Evolutionary conservation across 1,284 basidiomycete genomes (phyloP).

Genomic region (Malassezia brasiliensis): DNA sequence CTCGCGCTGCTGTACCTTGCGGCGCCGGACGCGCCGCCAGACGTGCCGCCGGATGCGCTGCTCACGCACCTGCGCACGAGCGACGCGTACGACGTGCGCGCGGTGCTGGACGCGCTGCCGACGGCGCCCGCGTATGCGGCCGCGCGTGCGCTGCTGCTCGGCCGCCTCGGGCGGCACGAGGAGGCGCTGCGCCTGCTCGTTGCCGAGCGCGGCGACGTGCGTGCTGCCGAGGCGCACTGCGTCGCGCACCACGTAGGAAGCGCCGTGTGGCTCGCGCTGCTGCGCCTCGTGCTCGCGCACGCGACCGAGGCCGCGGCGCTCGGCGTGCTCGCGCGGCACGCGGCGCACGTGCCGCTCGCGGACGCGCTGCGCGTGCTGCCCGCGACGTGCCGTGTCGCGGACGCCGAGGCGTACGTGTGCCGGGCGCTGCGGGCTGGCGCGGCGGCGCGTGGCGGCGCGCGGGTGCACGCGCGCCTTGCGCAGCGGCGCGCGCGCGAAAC

Average conservation of each 20-base stretch:
- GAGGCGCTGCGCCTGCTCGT: constrained; percentile 87
- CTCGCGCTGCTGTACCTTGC: constrained; percentile 71
- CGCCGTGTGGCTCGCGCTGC: constrained; percentile 68
- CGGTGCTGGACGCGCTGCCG: constrained; percentile 62
- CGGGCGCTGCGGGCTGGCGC: constrained; percentile 24
- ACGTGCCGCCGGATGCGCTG: constrained; percentile 54
- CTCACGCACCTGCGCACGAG: constrained; percentile 68
- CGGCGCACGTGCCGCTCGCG: constrained; percentile 66
- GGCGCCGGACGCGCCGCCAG: constrained; percentile 53
- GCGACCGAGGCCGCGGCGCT: constrained; percentile 58
- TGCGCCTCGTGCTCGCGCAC: constrained; percentile 52
- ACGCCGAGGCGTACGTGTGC: constrained; percentile 61
- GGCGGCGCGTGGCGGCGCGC: constrained; percentile 19
- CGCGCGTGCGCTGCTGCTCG: constrained; percentile 78
- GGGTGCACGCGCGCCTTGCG: constrained; percentile 57
- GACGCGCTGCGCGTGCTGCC: constrained; percentile 77
- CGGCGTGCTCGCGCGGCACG: constrained; percentile 70
- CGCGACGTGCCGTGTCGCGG: constrained; percentile 68
- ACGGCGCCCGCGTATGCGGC: constrained; percentile 51
- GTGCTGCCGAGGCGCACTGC: constrained; percentile 66
- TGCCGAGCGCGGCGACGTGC: constrained; percentile 67
- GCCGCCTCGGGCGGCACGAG: constrained; percentile 79
- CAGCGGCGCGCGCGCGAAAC: constrained; percentile 64
- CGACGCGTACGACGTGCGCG: constrained; percentile 64
- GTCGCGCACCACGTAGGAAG: constrained; percentile 12